Evolutionary conservation across 2,329 filamentous ascomycete genomes (phyloP).

Genomic region (Dactylellina haptotyla): DNA sequence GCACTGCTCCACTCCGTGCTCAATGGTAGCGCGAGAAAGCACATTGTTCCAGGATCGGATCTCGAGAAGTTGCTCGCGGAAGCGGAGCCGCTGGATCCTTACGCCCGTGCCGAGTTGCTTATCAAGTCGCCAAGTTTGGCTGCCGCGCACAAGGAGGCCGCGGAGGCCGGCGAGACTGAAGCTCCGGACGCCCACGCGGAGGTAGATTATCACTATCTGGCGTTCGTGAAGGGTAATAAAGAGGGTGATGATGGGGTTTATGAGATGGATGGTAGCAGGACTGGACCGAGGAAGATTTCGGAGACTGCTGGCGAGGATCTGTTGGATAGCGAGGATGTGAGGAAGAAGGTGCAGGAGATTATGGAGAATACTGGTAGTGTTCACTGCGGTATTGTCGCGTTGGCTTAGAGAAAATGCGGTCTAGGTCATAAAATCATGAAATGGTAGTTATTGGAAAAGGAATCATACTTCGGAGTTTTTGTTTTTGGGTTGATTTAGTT

Average conservation of each 20-base stretch:
- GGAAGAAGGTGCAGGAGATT: conserved; percentile 70
- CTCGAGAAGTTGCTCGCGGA: conserved; percentile 74
- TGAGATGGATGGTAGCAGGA: conserved; percentile 80
- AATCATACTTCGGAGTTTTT: too few relatives aligned
- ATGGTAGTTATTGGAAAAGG: too few relatives aligned
- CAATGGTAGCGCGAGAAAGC: conserved; percentile 76
- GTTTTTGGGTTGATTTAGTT: too few relatives aligned
- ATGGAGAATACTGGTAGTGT: conserved; percentile 61
- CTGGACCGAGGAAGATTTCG: conserved; percentile 74
- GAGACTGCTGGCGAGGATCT: conserved; percentile 71
- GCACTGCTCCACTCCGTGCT: conserved; percentile 82
- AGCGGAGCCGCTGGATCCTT: conserved; percentile 75
- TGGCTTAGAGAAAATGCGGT: conserved; percentile 56
- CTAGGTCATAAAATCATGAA: not conserved
- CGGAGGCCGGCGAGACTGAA: conserved; percentile 77
- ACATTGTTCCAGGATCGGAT: conserved; percentile 69
- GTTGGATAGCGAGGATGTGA: conserved; percentile 77
- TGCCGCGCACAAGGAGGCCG: conserved; percentile 79
- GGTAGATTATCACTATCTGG: conserved; percentile 95
- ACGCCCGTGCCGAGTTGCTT: conserved; percentile 75
- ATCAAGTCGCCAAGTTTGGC: conserved; percentile 81
- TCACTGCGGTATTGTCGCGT: conserved; percentile 62
- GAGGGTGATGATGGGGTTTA: conserved; percentile 73
- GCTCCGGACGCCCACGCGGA: conserved; percentile 81
- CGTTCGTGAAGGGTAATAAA: conserved; percentile 77